Conservation (phyloP, 1,284 basidiomycete genomes). For the Trametes polyzona region DNA sequence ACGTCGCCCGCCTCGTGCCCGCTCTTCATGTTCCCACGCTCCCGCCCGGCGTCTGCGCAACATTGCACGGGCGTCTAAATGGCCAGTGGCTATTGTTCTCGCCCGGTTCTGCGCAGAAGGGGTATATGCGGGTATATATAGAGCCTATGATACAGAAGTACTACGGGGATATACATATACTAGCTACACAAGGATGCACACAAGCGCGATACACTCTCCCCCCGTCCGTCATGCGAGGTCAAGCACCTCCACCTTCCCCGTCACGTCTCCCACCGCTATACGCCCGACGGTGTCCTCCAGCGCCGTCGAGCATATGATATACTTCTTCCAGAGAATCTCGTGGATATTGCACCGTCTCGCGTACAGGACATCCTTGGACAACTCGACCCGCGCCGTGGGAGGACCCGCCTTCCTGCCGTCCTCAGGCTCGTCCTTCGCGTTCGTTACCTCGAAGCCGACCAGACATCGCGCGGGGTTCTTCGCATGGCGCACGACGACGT, state of each 20-base stretch:
- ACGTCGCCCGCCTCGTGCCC: constrained; percentile 17
- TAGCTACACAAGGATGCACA: neutral
- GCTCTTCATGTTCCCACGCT: constrained; percentile 16
- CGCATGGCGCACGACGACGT: constrained; percentile 32
- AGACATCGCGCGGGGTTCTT: constrained; percentile 39
- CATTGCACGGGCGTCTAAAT: neutral
- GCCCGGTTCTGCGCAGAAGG: neutral
- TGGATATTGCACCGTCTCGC: constrained; percentile 39
- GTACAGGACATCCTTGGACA: constrained; percentile 36
- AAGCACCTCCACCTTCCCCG: constrained; percentile 40
- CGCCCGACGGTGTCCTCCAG: constrained; percentile 43
- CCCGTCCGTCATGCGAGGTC: constrained; percentile 36
- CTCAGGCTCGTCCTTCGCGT: constrained; percentile 1
- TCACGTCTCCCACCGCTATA: constrained; percentile 40
- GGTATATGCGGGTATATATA: constrained; percentile 9
- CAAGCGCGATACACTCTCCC: neutral
- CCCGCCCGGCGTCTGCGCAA: neutral
- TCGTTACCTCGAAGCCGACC: constrained; percentile 38
- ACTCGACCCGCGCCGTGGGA: constrained; percentile 18
- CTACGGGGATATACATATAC: constrained; percentile 1
- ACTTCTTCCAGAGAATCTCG: constrained; percentile 39
- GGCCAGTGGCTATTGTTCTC: constrained; percentile 3
- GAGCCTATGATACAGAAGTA: neutral
- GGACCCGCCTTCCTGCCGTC: constrained; percentile 18
- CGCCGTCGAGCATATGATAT: constrained; percentile 35